These are phyloP conservation scores for Penicillium chermesinum DNA, from an alignment of 495 filamentous ascomycete species.

Conservation along the genomic window DNA sequence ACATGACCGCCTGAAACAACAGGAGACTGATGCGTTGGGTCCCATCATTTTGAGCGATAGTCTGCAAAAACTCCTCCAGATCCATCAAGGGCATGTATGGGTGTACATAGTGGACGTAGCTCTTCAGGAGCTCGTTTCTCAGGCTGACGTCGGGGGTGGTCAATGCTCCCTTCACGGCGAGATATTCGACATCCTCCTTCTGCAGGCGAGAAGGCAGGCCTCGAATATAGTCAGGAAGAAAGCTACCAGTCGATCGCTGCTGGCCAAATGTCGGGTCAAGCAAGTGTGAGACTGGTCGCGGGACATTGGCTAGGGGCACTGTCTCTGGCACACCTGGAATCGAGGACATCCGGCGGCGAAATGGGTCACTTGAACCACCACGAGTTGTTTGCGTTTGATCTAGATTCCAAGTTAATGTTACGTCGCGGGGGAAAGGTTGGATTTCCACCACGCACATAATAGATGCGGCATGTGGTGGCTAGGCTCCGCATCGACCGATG, in stretches of 20 bases:
- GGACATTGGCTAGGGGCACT: conserved; percentile 35
- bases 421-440: too few species aligned
- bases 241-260: conserved; percentile 22
- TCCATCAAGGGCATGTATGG: conserved; percentile 88
- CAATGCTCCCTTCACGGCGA: conserved; percentile 69
- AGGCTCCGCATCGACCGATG: conserved; percentile 39
- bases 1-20: conserved; percentile 79
- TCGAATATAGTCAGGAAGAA: conserved; percentile 66
- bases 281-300: conserved; percentile 37
- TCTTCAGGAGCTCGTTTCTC: conserved; percentile 67
- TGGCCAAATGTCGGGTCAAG: conserved; percentile 36
- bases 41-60: conserved; percentile 60
- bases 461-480: conserved; percentile 48
- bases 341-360: conserved; percentile 32
- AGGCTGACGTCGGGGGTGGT: conserved; percentile 60
- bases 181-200: conserved; percentile 69
- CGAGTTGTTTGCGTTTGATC: conserved; percentile 38
- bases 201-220: conserved; percentile 63
- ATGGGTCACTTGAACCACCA: conserved; percentile 30
- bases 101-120: conserved; percentile 78
- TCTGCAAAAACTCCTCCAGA: conserved; percentile 63
- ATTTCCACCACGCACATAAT: conserved; percentile 45
- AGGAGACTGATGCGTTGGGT: conserved; percentile 68
- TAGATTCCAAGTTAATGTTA: conserved; percentile 12
- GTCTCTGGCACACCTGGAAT: conserved; percentile 36